A percentile compares a stretch with the other conserved stretches of the same genome.
Evolutionary conservation across 2,329 filamentous ascomycete genomes (phyloP).

Genomic region (Periglandula ipomoeae): DNA sequence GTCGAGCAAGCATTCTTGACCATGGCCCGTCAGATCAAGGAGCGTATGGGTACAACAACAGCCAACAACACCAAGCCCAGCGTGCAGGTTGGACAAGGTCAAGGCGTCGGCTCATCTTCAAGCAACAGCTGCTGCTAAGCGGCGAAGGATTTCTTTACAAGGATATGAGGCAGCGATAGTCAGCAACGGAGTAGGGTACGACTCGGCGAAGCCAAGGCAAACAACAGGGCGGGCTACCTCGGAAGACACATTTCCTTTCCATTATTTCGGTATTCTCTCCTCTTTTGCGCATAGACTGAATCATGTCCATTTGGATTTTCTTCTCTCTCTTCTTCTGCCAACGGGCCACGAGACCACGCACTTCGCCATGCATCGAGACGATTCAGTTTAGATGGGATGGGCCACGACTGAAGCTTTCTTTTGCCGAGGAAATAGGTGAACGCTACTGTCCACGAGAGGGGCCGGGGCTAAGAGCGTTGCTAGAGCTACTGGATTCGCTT

Average conservation of each 20-base stretch:
- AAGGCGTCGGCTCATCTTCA: slow-evolving; percentile 82
- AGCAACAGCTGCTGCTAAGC: slow-evolving; percentile 84
- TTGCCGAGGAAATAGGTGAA: not conserved
- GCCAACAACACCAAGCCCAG: slow-evolving; percentile 98
- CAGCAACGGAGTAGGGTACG: slow-evolving; percentile 4
- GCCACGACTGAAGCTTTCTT: not conserved
- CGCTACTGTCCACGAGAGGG: not conserved
- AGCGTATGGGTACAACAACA: slow-evolving; percentile 94
- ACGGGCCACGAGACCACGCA: slow-evolving; percentile 9
- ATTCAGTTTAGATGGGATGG: slow-evolving; percentile 1
- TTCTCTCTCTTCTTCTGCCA: slow-evolving; percentile 9
- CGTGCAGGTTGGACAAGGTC: slow-evolving; percentile 89
- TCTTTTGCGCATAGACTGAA: slow-evolving; percentile 28
- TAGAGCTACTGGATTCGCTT: not conserved
- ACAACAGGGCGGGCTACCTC: slow-evolving; percentile 18
- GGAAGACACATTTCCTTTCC: slow-evolving; percentile 16
- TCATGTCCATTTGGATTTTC: slow-evolving; percentile 24
- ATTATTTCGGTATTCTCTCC: slow-evolving; percentile 15
- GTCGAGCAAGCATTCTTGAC: slow-evolving; percentile 99
- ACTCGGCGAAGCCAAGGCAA: slow-evolving; percentile 17
- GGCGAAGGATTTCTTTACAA: slow-evolving; percentile 4
- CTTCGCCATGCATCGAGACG: slow-evolving; percentile 13
- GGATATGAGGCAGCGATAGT: slow-evolving; percentile 1
- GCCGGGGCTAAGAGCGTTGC: not conserved
- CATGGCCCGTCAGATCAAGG: slow-evolving; percentile 99